These are phyloP conservation scores for Entophlyctis luteolus DNA, from an alignment of 192 early-diverging fungal species.

Conservation along the genomic window DNA sequence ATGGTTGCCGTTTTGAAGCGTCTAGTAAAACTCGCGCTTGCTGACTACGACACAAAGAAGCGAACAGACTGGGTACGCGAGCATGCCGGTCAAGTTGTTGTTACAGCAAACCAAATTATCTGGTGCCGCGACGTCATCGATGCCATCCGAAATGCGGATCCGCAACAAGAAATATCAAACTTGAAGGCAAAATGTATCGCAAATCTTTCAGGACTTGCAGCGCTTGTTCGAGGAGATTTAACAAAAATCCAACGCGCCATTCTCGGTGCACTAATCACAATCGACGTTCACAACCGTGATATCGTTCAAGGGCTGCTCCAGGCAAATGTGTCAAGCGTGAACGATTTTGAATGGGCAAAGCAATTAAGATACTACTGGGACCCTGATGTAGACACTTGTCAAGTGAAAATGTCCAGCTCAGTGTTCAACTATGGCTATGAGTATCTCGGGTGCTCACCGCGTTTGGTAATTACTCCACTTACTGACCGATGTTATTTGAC, in stretches of 20 bases:
- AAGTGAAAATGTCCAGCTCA: slow-evolving; percentile 56
- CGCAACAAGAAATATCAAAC: slow-evolving; percentile 30
- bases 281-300: slow-evolving; percentile 62
- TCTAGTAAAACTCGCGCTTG: slow-evolving; percentile 49
- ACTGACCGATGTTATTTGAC: slow-evolving; percentile 62
- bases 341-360: slow-evolving; percentile 62
- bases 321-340: slow-evolving; percentile 39
- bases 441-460: slow-evolving; percentile 58
- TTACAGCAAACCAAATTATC: slow-evolving; percentile 55
- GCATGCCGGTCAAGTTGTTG: slow-evolving; percentile 57
- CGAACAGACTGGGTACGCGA: slow-evolving; percentile 52
- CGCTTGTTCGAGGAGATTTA: slow-evolving; percentile 54
- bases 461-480: slow-evolving; percentile 58
- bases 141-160: slow-evolving; percentile 40
- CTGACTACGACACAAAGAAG: slow-evolving; percentile 49
- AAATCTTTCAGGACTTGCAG: slow-evolving; percentile 44
- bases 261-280: slow-evolving; percentile 58
- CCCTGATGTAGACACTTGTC: slow-evolving; percentile 53
- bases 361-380: slow-evolving; percentile 61
- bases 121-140: slow-evolving; percentile 53
- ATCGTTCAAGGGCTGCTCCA: slow-evolving; percentile 49
- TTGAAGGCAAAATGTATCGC: slow-evolving; percentile 46
- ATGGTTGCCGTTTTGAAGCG: slow-evolving; percentile 51
- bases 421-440: slow-evolving; percentile 60
- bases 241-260: slow-evolving; percentile 55